Evolutionary conservation across 2,329 filamentous ascomycete genomes (phyloP).

Genomic region (Monilinia fructicola): DNA sequence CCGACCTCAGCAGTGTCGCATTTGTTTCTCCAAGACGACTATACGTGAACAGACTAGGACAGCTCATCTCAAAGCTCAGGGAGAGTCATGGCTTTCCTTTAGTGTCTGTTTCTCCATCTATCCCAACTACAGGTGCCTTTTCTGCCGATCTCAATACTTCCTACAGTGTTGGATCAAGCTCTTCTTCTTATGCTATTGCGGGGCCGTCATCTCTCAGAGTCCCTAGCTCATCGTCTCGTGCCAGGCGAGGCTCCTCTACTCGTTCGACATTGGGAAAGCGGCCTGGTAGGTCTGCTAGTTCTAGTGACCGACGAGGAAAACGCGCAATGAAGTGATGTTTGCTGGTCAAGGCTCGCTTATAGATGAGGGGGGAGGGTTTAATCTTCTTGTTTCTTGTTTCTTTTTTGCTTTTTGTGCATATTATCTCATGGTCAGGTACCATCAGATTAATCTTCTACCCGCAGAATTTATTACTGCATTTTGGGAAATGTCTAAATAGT

Average conservation of each 20-base stretch:
- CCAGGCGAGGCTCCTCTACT: constrained; percentile 20
- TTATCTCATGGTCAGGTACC: constrained; percentile 23
- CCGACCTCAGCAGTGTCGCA: constrained; percentile 7
- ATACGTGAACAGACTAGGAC: constrained; percentile 16
- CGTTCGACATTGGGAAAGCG: constrained; percentile 28
- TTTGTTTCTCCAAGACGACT: constrained; percentile 17
- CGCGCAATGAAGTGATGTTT: constrained; percentile 38
- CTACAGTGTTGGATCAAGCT: constrained; percentile 25
- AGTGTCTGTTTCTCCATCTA: constrained; percentile 2
- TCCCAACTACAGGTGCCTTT: not conserved
- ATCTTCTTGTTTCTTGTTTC: constrained; percentile 1
- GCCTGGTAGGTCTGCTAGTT: constrained; percentile 28
- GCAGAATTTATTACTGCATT: constrained; percentile 6
- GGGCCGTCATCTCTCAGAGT: not conserved
- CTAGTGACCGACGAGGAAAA: constrained; percentile 32
- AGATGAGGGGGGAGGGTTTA: not conserved
- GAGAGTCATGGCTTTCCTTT: constrained; percentile 9
- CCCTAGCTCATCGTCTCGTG: constrained; percentile 1
- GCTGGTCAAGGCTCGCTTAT: not conserved
- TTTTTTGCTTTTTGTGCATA: constrained; percentile 18
- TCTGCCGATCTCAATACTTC: not conserved
- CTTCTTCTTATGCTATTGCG: constrained; percentile 9
- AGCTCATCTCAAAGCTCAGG: constrained; percentile 12
- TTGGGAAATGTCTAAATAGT: constrained; percentile 11
- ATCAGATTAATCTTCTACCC: constrained; percentile 16